A percentile compares a stretch with the other conserved stretches of the same genome.
phyloP scores from a whole-genome alignment of 768 basidiomycete species.

The Boletellus ananiceps region DNA sequence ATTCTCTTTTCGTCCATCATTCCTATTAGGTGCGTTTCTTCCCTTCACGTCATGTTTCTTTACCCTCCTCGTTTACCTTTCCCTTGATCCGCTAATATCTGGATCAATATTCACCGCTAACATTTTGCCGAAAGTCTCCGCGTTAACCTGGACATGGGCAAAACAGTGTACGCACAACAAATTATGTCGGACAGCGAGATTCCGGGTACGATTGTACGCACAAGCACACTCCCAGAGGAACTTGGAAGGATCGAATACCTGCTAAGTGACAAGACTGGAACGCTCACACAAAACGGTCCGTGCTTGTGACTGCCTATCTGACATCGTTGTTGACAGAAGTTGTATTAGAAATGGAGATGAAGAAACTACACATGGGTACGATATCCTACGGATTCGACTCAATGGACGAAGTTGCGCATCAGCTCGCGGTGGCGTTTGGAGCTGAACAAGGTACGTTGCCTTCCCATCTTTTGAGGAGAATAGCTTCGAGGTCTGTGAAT shows the following conservation, averaged over 20 bases:
- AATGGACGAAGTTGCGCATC: conserved; percentile 98
- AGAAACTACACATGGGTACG: conserved; percentile 97
- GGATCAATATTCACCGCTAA: neutral
- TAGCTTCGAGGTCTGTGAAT: neutral
- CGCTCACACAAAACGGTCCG: conserved; percentile 92
- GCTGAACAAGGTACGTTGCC: conserved; percentile 47
- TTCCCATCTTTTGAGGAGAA: neutral
- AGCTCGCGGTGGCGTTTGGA: conserved; percentile 83
- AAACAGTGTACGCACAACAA: conserved; percentile 94
- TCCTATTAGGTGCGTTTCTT: conserved; percentile 81
- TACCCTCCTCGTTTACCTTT: neutral
- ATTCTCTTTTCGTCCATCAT: conserved; percentile 99
- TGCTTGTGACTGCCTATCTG: neutral
- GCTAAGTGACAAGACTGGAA: conserved; percentile 96
- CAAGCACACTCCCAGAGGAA: conserved; percentile 96
- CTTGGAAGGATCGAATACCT: conserved; percentile 93
- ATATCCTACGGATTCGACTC: conserved; percentile 95
- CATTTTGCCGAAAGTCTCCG: conserved; percentile 57
- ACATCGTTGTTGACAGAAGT: neutral
- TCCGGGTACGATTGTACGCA: conserved; percentile 91
- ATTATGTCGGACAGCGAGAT: conserved; percentile 94
- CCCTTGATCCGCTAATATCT: neutral
- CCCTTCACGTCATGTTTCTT: neutral
- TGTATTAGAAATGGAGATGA: conserved; percentile 94
- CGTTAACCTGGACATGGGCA: conserved; percentile 99